Conservation (phyloP, 1,284 basidiomycete species). For the Trichosporon faecale region DNA sequence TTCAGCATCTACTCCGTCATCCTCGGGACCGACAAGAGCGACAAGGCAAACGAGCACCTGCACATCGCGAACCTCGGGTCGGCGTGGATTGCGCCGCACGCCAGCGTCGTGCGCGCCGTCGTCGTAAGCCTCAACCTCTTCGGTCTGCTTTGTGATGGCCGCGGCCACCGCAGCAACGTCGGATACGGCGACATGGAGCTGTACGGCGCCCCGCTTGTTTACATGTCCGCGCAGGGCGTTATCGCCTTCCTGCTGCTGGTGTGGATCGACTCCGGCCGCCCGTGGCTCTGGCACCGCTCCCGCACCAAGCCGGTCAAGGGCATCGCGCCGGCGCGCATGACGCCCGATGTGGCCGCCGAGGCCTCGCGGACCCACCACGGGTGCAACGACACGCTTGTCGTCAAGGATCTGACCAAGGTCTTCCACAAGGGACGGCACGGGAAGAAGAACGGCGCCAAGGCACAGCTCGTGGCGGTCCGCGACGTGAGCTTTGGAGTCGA, state of each 20-base stretch:
- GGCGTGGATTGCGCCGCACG: conserved; percentile 54
- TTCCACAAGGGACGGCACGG: conserved; percentile 52
- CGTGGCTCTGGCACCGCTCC: conserved; percentile 26
- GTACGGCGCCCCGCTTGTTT: conserved; percentile 71
- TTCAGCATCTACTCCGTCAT: conserved; percentile 16
- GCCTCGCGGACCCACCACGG: conserved; percentile 53
- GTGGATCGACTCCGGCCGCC: conserved; percentile 62
- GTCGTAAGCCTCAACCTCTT: conserved; percentile 74
- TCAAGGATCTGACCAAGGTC: conserved; percentile 65
- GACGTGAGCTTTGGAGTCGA: conserved; percentile 68
- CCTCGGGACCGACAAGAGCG: conserved; percentile 52
- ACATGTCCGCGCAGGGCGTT: conserved; percentile 62
- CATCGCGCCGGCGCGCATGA: not conserved
- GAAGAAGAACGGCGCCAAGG: not conserved
- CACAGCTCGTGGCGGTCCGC: conserved; percentile 55
- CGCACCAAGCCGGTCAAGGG: not conserved
- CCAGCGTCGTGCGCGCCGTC: conserved; percentile 62
- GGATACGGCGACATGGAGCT: conserved; percentile 60
- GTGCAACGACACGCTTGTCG: conserved; percentile 61
- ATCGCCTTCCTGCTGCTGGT: conserved; percentile 61
- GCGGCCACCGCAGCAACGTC: conserved; percentile 55
- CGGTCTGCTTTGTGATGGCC: conserved; percentile 66
- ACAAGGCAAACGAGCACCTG: conserved; percentile 58
- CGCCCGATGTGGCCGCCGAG: conserved; percentile 58
- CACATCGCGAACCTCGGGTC: conserved; percentile 67